A percentile compares a stretch with the other conserved stretches of the same genome.
Conservation (phyloP, 2,329 filamentous ascomycete genomes). For the Calonectria ilicicola region DNA sequence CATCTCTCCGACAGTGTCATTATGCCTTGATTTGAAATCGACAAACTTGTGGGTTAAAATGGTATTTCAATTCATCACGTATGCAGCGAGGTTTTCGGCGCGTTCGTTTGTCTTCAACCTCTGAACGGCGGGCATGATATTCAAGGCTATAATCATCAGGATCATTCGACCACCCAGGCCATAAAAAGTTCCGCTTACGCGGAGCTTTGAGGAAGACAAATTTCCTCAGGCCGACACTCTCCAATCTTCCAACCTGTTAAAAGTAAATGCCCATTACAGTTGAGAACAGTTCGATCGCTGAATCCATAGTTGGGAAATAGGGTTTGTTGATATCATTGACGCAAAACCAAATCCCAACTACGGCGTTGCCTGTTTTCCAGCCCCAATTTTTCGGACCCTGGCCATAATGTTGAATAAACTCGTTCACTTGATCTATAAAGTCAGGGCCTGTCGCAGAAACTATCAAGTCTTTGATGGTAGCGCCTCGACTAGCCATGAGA, state of each 20-base stretch:
- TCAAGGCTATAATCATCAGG: background rate
- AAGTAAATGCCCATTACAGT: constrained; percentile 57
- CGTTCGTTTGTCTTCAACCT: background rate
- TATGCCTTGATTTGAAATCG: constrained; percentile 40
- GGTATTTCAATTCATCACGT: constrained; percentile 54
- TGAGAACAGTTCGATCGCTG: constrained; percentile 45
- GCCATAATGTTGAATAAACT: constrained; percentile 48
- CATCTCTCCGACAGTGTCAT: constrained; percentile 33
- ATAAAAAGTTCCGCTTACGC: constrained; percentile 39
- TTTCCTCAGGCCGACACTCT: constrained; percentile 65
- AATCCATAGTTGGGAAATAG: constrained; percentile 52
- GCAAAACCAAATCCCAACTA: constrained; percentile 65
- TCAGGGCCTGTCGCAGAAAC: constrained; percentile 60
- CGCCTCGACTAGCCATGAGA: too few relatives aligned
- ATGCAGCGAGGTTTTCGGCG: constrained; percentile 42
- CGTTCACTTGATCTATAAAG: constrained; percentile 36
- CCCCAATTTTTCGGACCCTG: constrained; percentile 47
- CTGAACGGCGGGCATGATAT: background rate
- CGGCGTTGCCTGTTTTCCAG: constrained; percentile 55
- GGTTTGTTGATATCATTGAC: constrained; percentile 67
- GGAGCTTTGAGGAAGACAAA: constrained; percentile 72
- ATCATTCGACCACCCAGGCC: too few relatives aligned
- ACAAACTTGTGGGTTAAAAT: constrained; percentile 46
- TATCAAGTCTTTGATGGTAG: constrained; percentile 63
- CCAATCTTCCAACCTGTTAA: constrained; percentile 57